Evolutionary conservation across 129 eudicot species (phyloP).

Genomic region (Escallonia rubra): DNA sequence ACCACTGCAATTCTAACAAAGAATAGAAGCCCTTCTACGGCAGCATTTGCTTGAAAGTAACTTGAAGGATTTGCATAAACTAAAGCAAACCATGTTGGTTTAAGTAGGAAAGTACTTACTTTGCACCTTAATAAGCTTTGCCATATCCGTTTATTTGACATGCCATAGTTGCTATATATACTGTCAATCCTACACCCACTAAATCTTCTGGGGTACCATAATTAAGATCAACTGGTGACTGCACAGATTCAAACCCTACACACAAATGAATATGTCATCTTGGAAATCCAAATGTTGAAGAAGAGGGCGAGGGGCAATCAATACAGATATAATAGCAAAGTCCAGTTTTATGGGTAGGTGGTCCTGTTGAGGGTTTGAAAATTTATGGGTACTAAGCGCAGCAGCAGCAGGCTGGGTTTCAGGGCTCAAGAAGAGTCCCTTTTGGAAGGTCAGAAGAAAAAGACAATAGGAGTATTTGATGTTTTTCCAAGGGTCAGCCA

Average conservation of each 20-base stretch:
- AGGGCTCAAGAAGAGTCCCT: slow-evolving; percentile 15
- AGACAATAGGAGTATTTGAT: slow-evolving; percentile 3
- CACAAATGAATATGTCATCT: not conserved
- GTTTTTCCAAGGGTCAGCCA: not conserved
- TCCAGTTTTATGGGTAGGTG: slow-evolving; percentile 9
- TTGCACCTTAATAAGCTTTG: no score
- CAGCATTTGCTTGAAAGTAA: no score
- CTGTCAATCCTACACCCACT: no score
- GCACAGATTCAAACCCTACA: not conserved
- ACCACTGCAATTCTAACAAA: no score
- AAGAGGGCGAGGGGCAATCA: slow-evolving; percentile 13
- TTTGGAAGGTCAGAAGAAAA: slow-evolving; percentile 10
- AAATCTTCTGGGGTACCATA: no score
- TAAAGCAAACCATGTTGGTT: no score
- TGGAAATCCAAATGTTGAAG: not conserved
- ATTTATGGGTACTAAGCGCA: not conserved
- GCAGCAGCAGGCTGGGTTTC: not conserved
- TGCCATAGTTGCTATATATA: no score
- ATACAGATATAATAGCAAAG: not conserved
- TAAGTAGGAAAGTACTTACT: no score
- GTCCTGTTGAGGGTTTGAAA: slow-evolving; percentile 10
- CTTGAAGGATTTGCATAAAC: no score
- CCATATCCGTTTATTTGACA: no score
- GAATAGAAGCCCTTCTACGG: no score
- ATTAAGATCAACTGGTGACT: no score